Evolutionary conservation across 2,329 filamentous ascomycete species (phyloP).

Genomic region (Huntiella decipiens): DNA sequence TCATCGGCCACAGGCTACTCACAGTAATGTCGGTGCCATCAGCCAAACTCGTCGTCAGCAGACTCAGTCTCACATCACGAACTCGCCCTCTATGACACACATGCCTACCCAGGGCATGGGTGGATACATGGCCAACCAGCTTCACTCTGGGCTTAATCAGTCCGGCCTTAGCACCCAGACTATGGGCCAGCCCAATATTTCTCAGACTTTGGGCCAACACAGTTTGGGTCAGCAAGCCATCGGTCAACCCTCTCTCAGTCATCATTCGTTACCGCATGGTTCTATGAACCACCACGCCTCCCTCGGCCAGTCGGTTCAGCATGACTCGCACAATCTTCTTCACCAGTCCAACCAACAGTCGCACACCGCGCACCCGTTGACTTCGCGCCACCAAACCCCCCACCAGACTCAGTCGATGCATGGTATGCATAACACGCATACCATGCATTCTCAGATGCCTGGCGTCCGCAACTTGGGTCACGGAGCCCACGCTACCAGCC

Average conservation of each 20-base stretch:
- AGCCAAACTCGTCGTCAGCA: constrained; percentile 16
- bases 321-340: constrained; percentile 25
- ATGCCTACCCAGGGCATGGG: constrained; percentile 13
- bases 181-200: constrained; percentile 16
- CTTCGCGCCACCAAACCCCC: constrained; percentile 15
- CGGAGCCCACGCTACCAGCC: constrained; percentile 7
- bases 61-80: constrained; percentile 20
- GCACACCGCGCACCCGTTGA: constrained; percentile 16
- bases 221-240: constrained; percentile 13
- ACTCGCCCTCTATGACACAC: constrained; percentile 17
- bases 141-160: constrained; percentile 15
- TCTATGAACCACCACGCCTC: constrained; percentile 10
- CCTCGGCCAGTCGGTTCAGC: constrained; percentile 22
- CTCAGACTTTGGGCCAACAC: constrained; percentile 13
- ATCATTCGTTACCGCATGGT: constrained; percentile 6
- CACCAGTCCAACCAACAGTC: constrained; percentile 17
- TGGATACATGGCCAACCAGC: constrained; percentile 15
- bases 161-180: constrained; percentile 16
- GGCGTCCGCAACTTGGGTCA: constrained; percentile 7
- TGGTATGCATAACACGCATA: constrained; percentile 6
- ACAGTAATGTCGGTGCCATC: constrained; percentile 26
- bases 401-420: constrained; percentile 9
- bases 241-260: constrained; percentile 7
- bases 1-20: constrained; percentile 27
- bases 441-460: constrained; percentile 8